Evolutionary conservation across 2,329 filamentous ascomycete species (phyloP).

Genomic region (Penicillium thymicola): DNA sequence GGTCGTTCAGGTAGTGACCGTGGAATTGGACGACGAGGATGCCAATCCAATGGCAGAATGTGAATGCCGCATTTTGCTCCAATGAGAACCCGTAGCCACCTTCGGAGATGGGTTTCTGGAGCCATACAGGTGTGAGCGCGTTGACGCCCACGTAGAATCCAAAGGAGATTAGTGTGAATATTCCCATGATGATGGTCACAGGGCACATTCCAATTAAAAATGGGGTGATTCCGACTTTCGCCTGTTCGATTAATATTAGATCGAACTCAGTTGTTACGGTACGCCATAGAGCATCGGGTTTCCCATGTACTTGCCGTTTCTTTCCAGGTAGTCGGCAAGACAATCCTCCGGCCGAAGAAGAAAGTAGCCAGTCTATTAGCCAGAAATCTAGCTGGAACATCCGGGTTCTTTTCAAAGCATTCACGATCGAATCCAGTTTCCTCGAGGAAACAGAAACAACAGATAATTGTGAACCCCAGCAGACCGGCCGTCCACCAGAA

Average conservation of each 20-base stretch:
- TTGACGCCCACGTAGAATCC: slow-evolving; percentile 37
- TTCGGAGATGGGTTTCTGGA: slow-evolving; percentile 35
- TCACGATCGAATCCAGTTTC: slow-evolving; percentile 39
- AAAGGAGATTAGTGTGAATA: slow-evolving; percentile 39
- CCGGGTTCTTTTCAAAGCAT: slow-evolving; percentile 14
- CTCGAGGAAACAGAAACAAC: slow-evolving; percentile 40
- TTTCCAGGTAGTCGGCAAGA: slow-evolving; percentile 22
- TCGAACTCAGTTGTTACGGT: not conserved
- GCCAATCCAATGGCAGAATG: slow-evolving; percentile 44
- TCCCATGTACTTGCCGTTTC: slow-evolving; percentile 18
- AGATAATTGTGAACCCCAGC: slow-evolving; percentile 32
- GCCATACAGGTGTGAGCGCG: slow-evolving; percentile 37
- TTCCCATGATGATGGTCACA: slow-evolving; percentile 38
- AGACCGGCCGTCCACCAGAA: slow-evolving; percentile 47
- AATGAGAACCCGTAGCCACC: slow-evolving; percentile 46
- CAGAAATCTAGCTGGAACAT: slow-evolving; percentile 16
- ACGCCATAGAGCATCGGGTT: not conserved
- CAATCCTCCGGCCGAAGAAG: slow-evolving; percentile 24
- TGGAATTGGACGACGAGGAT: slow-evolving; percentile 37
- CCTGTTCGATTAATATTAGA: slow-evolving; percentile 8
- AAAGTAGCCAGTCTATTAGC: slow-evolving; percentile 28
- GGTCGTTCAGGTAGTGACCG: slow-evolving; percentile 40
- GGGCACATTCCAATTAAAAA: slow-evolving; percentile 34
- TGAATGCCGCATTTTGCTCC: slow-evolving; percentile 40
- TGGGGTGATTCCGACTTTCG: slow-evolving; percentile 21